Base-by-base conservation (phyloP, 768 basidiomycete genomes). In the Lyophyllum decastes region DNA sequence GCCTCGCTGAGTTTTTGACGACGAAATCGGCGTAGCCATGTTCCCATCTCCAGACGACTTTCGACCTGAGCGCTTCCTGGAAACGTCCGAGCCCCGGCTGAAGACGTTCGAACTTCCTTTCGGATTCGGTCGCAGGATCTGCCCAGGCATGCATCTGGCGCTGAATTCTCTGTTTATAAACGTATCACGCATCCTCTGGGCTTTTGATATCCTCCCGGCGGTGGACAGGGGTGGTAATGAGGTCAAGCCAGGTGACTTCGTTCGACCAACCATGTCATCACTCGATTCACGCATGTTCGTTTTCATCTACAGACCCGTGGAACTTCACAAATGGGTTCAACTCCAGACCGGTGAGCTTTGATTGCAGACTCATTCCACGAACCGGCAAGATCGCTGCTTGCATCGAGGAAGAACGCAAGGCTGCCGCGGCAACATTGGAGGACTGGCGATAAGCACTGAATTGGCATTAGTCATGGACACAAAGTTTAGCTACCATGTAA, bases 51-150 rank as follows among this genome's bases (percentile, higher is more conserved):
- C 60, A 6, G 43, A 53, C 2, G 52, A 48, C 21, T 78, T 76
- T 59, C 53, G 54, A 11, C 77, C 77, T 0, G 77, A 77, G 47
- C 69, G 77, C 21, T 78, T 79, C 58, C 59, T 78, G 7, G 64
- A 71, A n/a, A 68, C 70, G 1, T 55, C 54, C 2, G 55, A 69
- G 48, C 66, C 70, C 5, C 67, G 70, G 1, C 40, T 73, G 19
- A 55, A 67, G 54, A 59, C 66, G 12, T 72, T 73, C 47, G 70
- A 70, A 38, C 64, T 76, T 40, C 70, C 74, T 4, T 80, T 76
- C 61, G 74, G 78, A 26, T 79, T 77, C 51, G 78, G 78, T 30
- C 61, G 77, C 47, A 65, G 76, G 24, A 71, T 76, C 12, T 78
- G 76, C 50, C 75, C 70, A 0, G 74, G 73, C 4, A 71, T 71